These are phyloP conservation scores for Colletotrichum gigasporum DNA, from an alignment of 2,329 filamentous ascomycete genomes.

Conservation along the genomic window DNA sequence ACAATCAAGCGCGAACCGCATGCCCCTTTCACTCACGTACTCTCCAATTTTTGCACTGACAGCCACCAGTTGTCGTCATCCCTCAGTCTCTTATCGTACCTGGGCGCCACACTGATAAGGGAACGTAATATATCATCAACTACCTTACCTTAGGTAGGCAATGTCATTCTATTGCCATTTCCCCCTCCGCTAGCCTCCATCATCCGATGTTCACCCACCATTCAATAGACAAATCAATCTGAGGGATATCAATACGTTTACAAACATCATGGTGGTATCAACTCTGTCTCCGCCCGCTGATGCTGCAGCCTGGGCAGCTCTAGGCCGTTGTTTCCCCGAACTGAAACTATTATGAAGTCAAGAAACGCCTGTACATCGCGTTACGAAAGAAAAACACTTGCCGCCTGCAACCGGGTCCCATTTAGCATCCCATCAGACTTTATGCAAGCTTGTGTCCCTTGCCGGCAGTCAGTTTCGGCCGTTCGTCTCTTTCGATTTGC, in stretches of 20 bases:
- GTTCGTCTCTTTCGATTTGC: conserved; percentile 62
- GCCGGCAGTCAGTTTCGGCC: conserved; percentile 45
- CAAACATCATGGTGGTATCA: conserved; percentile 27
- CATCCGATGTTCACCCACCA: no score
- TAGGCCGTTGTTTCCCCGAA: not conserved
- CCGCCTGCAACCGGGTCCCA: no score
- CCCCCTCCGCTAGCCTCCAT: no score
- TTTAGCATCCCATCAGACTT: not conserved
- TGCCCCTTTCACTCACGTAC: not conserved
- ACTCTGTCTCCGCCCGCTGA: not conserved
- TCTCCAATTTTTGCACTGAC: not conserved
- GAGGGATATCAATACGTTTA: conserved; percentile 27
- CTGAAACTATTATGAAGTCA: not conserved
- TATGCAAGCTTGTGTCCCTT: conserved; percentile 25
- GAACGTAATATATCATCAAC: no score
- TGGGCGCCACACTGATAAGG: no score
- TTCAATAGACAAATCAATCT: not conserved
- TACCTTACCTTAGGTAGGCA: no score
- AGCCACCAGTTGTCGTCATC: no score
- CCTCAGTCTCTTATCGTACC: no score
- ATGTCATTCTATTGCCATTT: not conserved
- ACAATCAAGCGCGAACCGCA: not conserved
- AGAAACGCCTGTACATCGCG: not conserved
- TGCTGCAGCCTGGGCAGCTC: not conserved
- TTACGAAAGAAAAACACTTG: not conserved